phyloP scores from a whole-genome alignment of 106 monocot genomes.

The Dioscorea dumetorum region DNA sequence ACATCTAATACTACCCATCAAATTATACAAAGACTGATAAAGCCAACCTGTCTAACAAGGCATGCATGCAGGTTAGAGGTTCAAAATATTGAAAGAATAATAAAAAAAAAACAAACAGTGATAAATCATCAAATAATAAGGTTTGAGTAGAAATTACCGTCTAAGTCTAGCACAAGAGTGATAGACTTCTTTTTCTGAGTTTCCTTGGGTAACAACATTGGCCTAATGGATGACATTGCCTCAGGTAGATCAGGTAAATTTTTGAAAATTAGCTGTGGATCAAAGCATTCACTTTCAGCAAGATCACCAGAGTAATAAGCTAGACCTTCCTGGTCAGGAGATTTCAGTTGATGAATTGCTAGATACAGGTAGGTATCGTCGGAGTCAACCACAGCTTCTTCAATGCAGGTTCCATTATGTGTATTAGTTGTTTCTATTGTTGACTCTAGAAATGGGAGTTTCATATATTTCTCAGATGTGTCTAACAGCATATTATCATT shows the following conservation, averaged over 20 bases:
- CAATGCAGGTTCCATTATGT: slow-evolving; percentile 16
- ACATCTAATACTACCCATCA: background rate
- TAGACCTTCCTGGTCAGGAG: slow-evolving; percentile 28
- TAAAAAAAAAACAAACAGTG: no score
- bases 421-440: slow-evolving; percentile 7
- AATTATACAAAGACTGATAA: no score
- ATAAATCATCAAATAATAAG: no score
- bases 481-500: slow-evolving; percentile 39
- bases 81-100: no score
- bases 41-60: no score
- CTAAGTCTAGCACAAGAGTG: slow-evolving; percentile 88
- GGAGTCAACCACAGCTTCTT: slow-evolving; percentile 18
- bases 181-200: slow-evolving; percentile 32
- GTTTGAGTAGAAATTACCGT: slow-evolving; percentile 41
- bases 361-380: slow-evolving; percentile 46
- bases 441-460: slow-evolving; percentile 41
- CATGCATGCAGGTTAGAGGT: no score
- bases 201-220: slow-evolving; percentile 24
- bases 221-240: slow-evolving; percentile 25
- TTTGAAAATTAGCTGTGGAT: slow-evolving; percentile 44
- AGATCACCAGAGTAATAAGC: slow-evolving; percentile 14
- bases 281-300: slow-evolving; percentile 28
- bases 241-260: slow-evolving; percentile 48
- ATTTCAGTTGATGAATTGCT: slow-evolving; percentile 39
- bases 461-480: slow-evolving; percentile 35